Evolutionary conservation across 78 protist genomes (phyloP), one percentile per base, ranked within the genome.

Genomic region (Capsaspora owczarzaki): DNA sequence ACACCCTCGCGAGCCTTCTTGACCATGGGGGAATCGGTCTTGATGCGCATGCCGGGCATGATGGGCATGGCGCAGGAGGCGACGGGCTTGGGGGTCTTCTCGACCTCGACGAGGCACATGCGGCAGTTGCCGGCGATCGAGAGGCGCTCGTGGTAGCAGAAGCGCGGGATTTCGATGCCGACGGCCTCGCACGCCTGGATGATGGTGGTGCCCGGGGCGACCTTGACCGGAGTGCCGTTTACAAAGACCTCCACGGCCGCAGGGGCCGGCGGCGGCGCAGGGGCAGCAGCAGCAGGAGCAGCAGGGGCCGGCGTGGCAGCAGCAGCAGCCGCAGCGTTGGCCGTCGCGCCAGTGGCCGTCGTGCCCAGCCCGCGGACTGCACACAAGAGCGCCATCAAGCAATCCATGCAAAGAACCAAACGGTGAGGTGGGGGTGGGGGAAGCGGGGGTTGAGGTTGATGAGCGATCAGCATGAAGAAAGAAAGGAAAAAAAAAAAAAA

Each of bases 71-170:
- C 95, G 82, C 95, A 91, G 35, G 90, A 76, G 35, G 95, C 95
- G 25, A 83, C 84, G 6, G 92, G 92, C 88, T 92, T 92, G 1
- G 89, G 87, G 31, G 85, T 25, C 79, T 86, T 86, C 76, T 63
- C 86, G 69, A 92, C 89, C 85, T 92, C 92, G 35, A 92, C 95
- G 37, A 92, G 88, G 71, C 95, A 92, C 95, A 92, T 92, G 44
- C 95, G 88, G 82, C 95, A 92, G 85, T 92, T 92, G 61, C 95
- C 95, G n/a, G 94, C 94, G 40, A 91, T 81, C 31, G 94, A 61
- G 25, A 91, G 80, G 25, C 85, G 77, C 72, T 91, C 95, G 70
- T 91, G 95, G 84, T 88, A 91, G 85, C 95, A 91, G 61, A 91
- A 91, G 49, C 95, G 91, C 0, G 95, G 95, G 38, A 91, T 83